Evolutionary conservation across 306 rosid species (phyloP).

Genomic region (Sicyos edulis): DNA sequence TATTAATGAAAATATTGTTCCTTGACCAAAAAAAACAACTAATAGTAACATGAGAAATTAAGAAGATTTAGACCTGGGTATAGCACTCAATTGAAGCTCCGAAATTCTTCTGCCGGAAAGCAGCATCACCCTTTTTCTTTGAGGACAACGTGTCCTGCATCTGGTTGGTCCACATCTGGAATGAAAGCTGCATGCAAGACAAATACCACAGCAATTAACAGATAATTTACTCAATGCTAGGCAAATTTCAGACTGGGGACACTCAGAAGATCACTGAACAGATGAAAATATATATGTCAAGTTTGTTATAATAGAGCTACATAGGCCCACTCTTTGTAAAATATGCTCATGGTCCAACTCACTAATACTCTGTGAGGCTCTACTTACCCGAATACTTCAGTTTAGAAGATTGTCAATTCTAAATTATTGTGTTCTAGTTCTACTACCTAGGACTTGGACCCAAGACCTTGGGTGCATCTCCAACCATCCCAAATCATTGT

Average conservation of each 20-base stretch:
- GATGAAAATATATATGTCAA: not conserved
- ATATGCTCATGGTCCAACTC: too few relatives aligned
- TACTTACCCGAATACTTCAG: too few relatives aligned
- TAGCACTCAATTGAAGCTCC: conserved; percentile 69
- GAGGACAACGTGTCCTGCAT: conserved; percentile 88
- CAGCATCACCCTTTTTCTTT: conserved; percentile 82
- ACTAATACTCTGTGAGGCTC: too few relatives aligned
- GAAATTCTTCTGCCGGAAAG: conserved; percentile 74
- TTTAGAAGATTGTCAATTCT: too few relatives aligned
- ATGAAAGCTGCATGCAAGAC: conserved; percentile 61
- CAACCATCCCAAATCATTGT: too few relatives aligned
- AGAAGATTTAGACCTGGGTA: conserved; percentile 47
- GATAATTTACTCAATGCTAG: not conserved
- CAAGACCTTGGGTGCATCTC: too few relatives aligned
- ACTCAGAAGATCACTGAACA: conserved; percentile 2
- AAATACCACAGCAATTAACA: conserved; percentile 16
- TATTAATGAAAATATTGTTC: too few relatives aligned
- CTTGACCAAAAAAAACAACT: too few relatives aligned
- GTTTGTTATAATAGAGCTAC: not conserved
- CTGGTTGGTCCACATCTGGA: conserved; percentile 99
- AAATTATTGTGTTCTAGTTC: too few relatives aligned
- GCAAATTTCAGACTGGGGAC: conserved; percentile 12
- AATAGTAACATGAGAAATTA: not conserved
- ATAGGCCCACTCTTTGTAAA: not conserved
- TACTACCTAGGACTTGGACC: too few relatives aligned